phyloP scores from a whole-genome alignment of 2,329 filamentous ascomycete genomes.

The Fusarium avenaceum region DNA sequence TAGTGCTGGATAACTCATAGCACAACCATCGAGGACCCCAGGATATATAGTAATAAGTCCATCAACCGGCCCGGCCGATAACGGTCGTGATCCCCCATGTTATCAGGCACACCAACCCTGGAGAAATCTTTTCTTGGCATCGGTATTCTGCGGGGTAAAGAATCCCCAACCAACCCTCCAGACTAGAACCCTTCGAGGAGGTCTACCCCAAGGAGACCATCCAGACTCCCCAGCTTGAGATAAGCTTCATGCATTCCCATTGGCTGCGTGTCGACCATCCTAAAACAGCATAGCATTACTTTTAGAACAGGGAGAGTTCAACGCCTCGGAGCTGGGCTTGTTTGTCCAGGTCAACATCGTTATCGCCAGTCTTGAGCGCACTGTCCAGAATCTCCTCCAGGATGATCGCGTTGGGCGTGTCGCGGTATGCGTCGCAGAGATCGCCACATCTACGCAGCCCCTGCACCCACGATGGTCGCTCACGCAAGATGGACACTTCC shows the following conservation, averaged over 20 bases:
- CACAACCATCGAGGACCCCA: neutral
- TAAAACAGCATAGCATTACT: neutral
- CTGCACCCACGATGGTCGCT: slow-evolving; percentile 36
- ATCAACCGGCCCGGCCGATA: neutral
- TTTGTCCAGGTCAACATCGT: slow-evolving; percentile 33
- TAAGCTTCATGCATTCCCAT: neutral
- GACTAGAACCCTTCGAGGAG: slow-evolving; percentile 4
- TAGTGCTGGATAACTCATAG: too few species aligned
- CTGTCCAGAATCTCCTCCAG: slow-evolving; percentile 37
- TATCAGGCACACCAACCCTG: neutral
- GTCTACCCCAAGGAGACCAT: slow-evolving; percentile 2
- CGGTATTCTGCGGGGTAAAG: slow-evolving; percentile 2
- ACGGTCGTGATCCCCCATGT: neutral
- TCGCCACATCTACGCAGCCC: neutral
- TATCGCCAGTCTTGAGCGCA: slow-evolving; percentile 26
- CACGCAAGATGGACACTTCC: slow-evolving; percentile 41
- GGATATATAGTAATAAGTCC: neutral
- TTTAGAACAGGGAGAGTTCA: slow-evolving; percentile 39
- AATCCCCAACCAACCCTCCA: neutral
- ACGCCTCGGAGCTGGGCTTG: slow-evolving; percentile 22
- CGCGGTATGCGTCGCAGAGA: slow-evolving; percentile 32
- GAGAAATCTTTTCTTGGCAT: slow-evolving; percentile 1
- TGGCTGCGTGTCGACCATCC: slow-evolving; percentile 24
- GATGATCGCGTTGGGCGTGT: slow-evolving; percentile 20
- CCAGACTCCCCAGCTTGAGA: neutral